Evolutionary conservation across 2,329 filamentous ascomycete species (phyloP).

Genomic region (Talaromyces islandicus): DNA sequence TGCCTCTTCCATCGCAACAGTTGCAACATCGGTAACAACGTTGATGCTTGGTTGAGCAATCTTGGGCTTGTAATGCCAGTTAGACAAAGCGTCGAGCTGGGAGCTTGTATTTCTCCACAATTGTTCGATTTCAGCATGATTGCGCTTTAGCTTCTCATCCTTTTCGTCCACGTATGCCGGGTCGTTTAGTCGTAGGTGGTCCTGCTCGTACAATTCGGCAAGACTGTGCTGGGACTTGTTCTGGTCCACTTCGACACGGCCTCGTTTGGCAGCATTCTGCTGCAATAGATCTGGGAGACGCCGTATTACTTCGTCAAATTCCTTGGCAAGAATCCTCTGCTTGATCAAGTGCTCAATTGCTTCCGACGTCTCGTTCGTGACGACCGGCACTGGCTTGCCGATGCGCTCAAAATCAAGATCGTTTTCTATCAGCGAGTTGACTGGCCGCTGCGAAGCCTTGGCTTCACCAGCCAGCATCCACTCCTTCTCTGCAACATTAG

Average conservation of each 20-base stretch:
- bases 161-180: conserved; percentile 74
- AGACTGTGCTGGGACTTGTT: conserved; percentile 80
- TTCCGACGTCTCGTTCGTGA: conserved; percentile 85
- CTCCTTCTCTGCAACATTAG: conserved; percentile 79
- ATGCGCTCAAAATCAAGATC: conserved; percentile 93
- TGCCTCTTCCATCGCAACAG: conserved; percentile 89
- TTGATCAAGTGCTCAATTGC: conserved; percentile 93
- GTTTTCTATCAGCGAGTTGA: conserved; percentile 90
- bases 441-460: conserved; percentile 69
- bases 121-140: conserved; percentile 74
- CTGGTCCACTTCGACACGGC: conserved; percentile 76
- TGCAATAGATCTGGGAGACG: conserved; percentile 70
- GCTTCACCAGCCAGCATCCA: conserved; percentile 92
- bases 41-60: conserved; percentile 73
- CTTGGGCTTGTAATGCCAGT: conserved; percentile 93
- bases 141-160: conserved; percentile 74
- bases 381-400: conserved; percentile 89
- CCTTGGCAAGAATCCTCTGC: conserved; percentile 76
- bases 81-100: conserved; percentile 82
- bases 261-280: conserved; percentile 59
- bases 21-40: conserved; percentile 85
- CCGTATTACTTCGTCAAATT: conserved; percentile 87
- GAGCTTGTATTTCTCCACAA: conserved; percentile 77
- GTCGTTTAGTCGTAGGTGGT: conserved; percentile 73
- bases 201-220: conserved; percentile 89